These are phyloP conservation scores for Lumnitzera littorea DNA, from an alignment of 345 rosid genomes.

Conservation along the genomic window DNA sequence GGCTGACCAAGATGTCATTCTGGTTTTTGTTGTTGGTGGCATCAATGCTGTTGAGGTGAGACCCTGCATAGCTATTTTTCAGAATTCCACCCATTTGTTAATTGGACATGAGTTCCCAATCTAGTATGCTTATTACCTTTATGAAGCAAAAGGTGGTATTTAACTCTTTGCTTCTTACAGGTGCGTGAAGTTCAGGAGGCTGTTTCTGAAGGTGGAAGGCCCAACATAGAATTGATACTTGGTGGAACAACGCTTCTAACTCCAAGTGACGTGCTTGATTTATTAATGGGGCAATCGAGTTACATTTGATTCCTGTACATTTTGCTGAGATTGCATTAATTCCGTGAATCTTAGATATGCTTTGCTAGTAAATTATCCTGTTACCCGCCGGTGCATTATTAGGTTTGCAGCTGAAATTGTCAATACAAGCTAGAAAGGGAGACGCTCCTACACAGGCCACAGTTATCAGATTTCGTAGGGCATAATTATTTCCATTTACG, in stretches of 20 bases:
- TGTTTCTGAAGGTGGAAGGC: conserved; percentile 69
- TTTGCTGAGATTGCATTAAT: background rate
- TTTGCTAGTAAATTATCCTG: too few species aligned
- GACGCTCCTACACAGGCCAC: too few species aligned
- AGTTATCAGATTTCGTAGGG: too few species aligned
- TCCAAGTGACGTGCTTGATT: conserved; percentile 76
- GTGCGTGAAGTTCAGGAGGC: conserved; percentile 80
- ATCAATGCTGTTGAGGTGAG: conserved; percentile 78
- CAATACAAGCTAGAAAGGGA: too few species aligned
- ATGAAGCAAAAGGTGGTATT: background rate
- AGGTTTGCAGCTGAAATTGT: too few species aligned
- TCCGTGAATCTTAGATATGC: too few species aligned
- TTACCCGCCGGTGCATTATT: too few species aligned
- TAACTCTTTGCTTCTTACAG: conserved; percentile 22
- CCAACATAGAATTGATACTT: conserved; percentile 58
- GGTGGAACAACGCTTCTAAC: conserved; percentile 95
- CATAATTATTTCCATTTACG: too few species aligned
- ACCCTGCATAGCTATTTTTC: background rate
- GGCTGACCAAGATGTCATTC: conserved; percentile 70
- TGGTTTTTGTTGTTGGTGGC: conserved; percentile 87
- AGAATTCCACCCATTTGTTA: background rate
- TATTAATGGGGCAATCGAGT: conserved; percentile 57
- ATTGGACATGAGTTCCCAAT: background rate
- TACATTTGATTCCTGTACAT: conserved; percentile 28
- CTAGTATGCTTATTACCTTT: background rate